Conservation (phyloP, 1,284 basidiomycete genomes). For the Ganoderma multipileum region DNA sequence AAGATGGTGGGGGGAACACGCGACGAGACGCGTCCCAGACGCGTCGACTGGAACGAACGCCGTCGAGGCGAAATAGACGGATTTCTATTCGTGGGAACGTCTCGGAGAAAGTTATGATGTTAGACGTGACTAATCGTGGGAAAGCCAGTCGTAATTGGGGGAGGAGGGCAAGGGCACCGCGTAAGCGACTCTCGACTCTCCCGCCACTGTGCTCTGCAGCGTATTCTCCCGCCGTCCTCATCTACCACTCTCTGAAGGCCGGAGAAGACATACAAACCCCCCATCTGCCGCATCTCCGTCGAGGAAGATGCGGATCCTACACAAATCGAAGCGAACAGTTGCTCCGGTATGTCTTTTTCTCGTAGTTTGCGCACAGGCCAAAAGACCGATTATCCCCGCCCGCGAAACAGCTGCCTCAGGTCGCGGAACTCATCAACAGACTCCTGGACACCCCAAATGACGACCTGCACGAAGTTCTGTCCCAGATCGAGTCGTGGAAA, state of each 20-base stretch:
- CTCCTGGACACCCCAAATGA: constrained; percentile 71
- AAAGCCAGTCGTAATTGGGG: constrained; percentile 27
- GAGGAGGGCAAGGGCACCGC: constrained; percentile 27
- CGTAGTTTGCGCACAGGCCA: constrained; percentile 9
- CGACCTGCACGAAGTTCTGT: constrained; percentile 68
- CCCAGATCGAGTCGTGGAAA: constrained; percentile 82
- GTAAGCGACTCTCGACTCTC: constrained; percentile 33
- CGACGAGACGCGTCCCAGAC: background rate
- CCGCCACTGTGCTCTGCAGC: constrained; percentile 28
- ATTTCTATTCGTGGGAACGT: constrained; percentile 28
- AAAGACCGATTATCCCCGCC: constrained; percentile 1
- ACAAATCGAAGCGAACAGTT: constrained; percentile 78
- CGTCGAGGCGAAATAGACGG: background rate
- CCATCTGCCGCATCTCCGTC: constrained; percentile 51
- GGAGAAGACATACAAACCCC: constrained; percentile 33
- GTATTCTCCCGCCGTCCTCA: constrained; percentile 3
- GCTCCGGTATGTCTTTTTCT: constrained; percentile 60
- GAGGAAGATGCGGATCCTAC: constrained; percentile 80
- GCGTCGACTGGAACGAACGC: background rate
- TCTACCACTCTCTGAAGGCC: constrained; percentile 18
- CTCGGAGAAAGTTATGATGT: background rate
- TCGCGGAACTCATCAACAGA: constrained; percentile 76
- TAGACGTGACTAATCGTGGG: constrained; percentile 30
- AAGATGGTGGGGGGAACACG: background rate
- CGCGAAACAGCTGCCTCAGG: constrained; percentile 69